Conservation (phyloP, 2,329 filamentous ascomycete species). For the Alternaria postmessia region DNA sequence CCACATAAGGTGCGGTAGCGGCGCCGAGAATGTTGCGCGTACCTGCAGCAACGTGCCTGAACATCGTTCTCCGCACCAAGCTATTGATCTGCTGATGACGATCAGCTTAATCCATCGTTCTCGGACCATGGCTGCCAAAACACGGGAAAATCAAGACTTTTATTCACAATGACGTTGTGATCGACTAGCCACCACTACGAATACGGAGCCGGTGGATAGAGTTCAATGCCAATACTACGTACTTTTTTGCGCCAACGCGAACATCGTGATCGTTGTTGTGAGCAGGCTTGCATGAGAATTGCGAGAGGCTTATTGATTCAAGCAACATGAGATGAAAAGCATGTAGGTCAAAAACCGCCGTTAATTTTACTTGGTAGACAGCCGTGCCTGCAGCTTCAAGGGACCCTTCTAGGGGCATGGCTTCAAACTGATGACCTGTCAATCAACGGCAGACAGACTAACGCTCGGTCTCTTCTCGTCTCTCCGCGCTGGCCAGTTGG, state of each 20-base stretch:
- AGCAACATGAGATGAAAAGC: background rate
- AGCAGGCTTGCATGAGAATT: background rate
- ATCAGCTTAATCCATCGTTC: background rate
- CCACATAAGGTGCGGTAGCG: conserved; percentile 28
- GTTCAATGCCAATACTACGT: conserved; percentile 13
- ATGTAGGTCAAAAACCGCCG: background rate
- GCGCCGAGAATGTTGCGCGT: conserved; percentile 34
- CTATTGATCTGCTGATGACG: conserved; percentile 13
- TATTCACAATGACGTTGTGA: conserved; percentile 4
- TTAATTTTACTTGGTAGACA: background rate
- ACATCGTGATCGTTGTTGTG: background rate
- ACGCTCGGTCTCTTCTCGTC: conserved; percentile 27
- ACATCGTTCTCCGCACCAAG: conserved; percentile 1
- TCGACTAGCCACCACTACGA: background rate
- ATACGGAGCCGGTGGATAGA: conserved; percentile 13
- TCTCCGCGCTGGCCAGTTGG: conserved; percentile 41
- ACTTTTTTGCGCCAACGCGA: conserved; percentile 3
- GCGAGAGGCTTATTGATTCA: conserved; percentile 16
- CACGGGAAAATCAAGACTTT: background rate
- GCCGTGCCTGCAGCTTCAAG: conserved; percentile 1
- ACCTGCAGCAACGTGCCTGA: conserved; percentile 43
- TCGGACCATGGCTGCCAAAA: background rate
- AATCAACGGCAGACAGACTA: conserved; percentile 26
- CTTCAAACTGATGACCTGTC: conserved; percentile 27
- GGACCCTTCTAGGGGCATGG: background rate